Evolutionary conservation across 306 rosid genomes (phyloP), one percentile per base, ranked within the genome.

Genomic region (Prinsepia uniflora): DNA sequence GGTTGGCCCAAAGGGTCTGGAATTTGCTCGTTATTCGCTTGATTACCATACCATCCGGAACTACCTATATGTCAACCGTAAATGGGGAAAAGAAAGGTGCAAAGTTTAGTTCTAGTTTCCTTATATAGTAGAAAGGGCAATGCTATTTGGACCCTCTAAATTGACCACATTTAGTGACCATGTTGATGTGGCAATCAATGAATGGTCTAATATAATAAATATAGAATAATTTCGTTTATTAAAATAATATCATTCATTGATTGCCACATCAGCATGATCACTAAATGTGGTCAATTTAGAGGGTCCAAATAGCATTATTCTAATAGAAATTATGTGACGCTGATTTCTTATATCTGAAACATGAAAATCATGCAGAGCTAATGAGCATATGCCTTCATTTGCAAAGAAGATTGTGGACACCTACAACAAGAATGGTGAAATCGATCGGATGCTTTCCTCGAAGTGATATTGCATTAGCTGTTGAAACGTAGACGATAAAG

Each of bases 41-140:
- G 98, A 93, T 82, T 93, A 93, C 81, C 98, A 93, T 62, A 93
- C 98, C 75, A 93, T 93, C 67, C 84, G 98, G 72, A 93, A 93
- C 83, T 88, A 90, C 82, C 70, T 93, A 77, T 55, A 93, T 6
- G 79, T 88, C 63, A 87, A 86, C 71, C 89, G 98, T 8, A 8
- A 65, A 17, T 93, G 98, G 97, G 97, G 98, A 56, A 93, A 89
- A 82, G 83, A 90, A 78, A 90, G 98, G 98, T 93, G 80, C n/a
- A 63, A 40, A 52, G 48, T 65, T 59, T 46, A 74, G 54, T 11
- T 15, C 40, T 52, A 14, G 36, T 22, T 42, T 7, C 40, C 41
- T 10, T 40, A 50, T 62, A 49, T 62, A 45, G 43, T 76, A 10
- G 17, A n/a, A n/a, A n/a, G n/a, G n/a, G n/a, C n/a, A n/a, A n/a